Evolutionary conservation across 495 filamentous ascomycete species (phyloP), one percentile per base, ranked within the genome.

Genomic region (Extremus antarcticus): DNA sequence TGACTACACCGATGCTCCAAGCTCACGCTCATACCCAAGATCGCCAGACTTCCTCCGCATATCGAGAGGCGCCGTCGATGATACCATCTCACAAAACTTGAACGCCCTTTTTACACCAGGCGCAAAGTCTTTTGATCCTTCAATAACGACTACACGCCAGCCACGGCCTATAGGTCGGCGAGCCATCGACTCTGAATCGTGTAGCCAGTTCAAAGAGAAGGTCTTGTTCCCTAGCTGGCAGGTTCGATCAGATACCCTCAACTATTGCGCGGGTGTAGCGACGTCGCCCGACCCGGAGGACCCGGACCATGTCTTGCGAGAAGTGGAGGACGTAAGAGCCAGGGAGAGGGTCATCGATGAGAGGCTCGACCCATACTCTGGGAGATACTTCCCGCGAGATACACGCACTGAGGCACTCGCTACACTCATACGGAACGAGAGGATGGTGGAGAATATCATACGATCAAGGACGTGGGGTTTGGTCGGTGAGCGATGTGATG

Each of bases 151-250:
- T 1, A 69, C 78, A 2, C 77, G 81, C 23, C 77, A 82, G 32
- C 53, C 55, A 17, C 53, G 57, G 21, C 59, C 59, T 8, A 49
- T 62, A 19, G 29, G 53, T 2, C 23, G 52, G 13, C 23, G 59
- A 52, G 43, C 55, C n/a, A 67, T 73, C 15, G 73, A 74, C 29
- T 69, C 64, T 17, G 67, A 72, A 13, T 51, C 59, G 25, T 98
- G 92, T 63, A 70, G 73, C 48, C 55, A 58, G 1, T 96, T 98
- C 72, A 87, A 87, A 61, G 71, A 88, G 15, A 75, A 84, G 25
- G 80, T 95, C 0, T 69, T 98, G 0, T 92, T 95, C 51, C 87
- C 87, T 0, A 86, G 87, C 23, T 98, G 92, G 92, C 84, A 94
- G 59, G 74, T 76, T 3, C 78, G 92, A 46, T 86, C 86, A 9